A percentile compares a stretch with the other conserved stretches of the same genome.
These are phyloP conservation scores for Brassica juncea DNA, from an alignment of 345 rosid genomes.

Conservation along the genomic window DNA sequence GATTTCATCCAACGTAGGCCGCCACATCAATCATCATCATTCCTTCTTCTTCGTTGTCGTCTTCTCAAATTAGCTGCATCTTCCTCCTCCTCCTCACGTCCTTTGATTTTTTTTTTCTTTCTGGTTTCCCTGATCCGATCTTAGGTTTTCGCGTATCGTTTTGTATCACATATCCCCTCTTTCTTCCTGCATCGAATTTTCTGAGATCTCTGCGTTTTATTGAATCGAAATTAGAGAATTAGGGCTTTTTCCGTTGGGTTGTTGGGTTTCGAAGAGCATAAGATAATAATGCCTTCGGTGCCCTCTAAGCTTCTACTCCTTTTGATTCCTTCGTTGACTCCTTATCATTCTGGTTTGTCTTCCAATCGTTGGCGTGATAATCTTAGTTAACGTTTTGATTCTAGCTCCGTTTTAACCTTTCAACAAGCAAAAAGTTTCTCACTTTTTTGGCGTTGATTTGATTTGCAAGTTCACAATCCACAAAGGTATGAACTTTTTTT, in stretches of 20 bases:
- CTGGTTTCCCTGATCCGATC: slow-evolving; percentile 16
- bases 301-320: slow-evolving; percentile 49
- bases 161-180: not conserved
- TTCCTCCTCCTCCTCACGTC: slow-evolving; percentile 15
- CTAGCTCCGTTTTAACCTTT: not conserved
- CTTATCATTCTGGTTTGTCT: slow-evolving; percentile 57
- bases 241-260: slow-evolving; percentile 39
- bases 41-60: not conserved
- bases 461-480: slow-evolving; percentile 5
- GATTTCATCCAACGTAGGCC: not conserved
- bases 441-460: slow-evolving; percentile 1
- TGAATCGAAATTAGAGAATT: slow-evolving; percentile 23
- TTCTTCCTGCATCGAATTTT: not conserved
- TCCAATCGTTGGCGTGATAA: slow-evolving; percentile 96
- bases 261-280: slow-evolving; percentile 81
- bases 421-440: not conserved
- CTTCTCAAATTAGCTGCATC: slow-evolving; percentile 27
- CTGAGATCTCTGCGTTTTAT: slow-evolving; percentile 21
- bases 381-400: slow-evolving; percentile 69
- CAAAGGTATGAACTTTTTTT: slow-evolving; percentile 10
- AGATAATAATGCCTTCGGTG: slow-evolving; percentile 74
- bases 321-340: slow-evolving; percentile 57
- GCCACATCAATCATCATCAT: not conserved
- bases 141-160: not conserved
- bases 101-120: not conserved